Evolutionary conservation across 768 basidiomycete species (phyloP).

Genomic region (Tricholoma saponaceum): DNA sequence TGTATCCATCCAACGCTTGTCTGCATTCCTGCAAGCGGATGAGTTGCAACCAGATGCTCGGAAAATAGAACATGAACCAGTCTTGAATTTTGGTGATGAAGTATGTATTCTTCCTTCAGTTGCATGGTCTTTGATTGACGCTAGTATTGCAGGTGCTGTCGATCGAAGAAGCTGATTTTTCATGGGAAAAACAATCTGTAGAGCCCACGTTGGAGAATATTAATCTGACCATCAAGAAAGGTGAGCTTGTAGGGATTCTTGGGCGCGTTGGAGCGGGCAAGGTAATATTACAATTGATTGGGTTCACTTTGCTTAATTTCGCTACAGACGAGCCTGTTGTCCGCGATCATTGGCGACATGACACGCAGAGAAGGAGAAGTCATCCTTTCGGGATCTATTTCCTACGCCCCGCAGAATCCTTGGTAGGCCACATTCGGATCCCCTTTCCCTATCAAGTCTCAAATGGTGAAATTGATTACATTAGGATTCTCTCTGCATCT

Average conservation of each 20-base stretch:
- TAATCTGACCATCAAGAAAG: slow-evolving; percentile 70
- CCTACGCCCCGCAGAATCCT: slow-evolving; percentile 85
- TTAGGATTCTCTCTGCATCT: slow-evolving; percentile 79
- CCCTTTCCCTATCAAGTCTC: neutral
- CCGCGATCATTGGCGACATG: slow-evolving; percentile 89
- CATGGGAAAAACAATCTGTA: slow-evolving; percentile 58
- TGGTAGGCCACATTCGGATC: slow-evolving; percentile 45
- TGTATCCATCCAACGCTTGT: slow-evolving; percentile 78
- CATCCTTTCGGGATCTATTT: slow-evolving; percentile 60
- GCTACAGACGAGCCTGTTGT: slow-evolving; percentile 62
- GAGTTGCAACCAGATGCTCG: slow-evolving; percentile 82
- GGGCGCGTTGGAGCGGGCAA: slow-evolving; percentile 93
- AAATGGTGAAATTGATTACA: neutral
- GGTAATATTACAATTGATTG: slow-evolving; percentile 29
- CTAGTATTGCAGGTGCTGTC: slow-evolving; percentile 45
- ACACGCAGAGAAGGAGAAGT: slow-evolving; percentile 69
- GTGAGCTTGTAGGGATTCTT: slow-evolving; percentile 79
- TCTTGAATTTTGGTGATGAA: slow-evolving; percentile 56
- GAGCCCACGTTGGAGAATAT: slow-evolving; percentile 75
- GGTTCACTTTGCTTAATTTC: neutral
- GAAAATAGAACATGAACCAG: slow-evolving; percentile 38
- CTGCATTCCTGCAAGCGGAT: slow-evolving; percentile 67
- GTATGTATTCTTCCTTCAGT: slow-evolving; percentile 25
- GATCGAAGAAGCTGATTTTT: slow-evolving; percentile 76
- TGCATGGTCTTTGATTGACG: neutral